Conservation (phyloP, 306 rosid genomes). For the Potentilla sterilis region DNA sequence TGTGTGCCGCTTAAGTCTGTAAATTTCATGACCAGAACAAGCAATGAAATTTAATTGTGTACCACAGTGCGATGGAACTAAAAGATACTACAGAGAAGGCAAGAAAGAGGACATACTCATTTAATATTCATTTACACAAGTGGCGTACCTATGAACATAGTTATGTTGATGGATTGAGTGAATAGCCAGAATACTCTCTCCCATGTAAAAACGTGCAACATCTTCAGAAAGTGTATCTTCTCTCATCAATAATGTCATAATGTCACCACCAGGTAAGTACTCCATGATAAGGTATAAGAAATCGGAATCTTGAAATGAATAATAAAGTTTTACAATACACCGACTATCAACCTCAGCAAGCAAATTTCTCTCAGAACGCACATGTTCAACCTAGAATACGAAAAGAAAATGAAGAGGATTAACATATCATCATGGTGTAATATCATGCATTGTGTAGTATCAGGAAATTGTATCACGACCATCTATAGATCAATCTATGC, state of each 20-base stretch:
- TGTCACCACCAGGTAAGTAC: constrained; percentile 99
- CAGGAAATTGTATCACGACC: not conserved
- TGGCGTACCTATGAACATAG: constrained; percentile 81
- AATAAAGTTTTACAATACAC: constrained; percentile 91
- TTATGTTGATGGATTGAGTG: constrained; percentile 95
- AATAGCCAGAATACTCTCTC: constrained; percentile 96
- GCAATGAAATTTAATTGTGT: not conserved
- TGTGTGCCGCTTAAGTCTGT: not conserved
- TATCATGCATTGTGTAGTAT: not conserved
- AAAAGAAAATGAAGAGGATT: constrained; percentile 16
- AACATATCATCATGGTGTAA: not conserved
- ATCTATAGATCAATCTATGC: not conserved
- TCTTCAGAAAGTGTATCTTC: constrained; percentile 94
- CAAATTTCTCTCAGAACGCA: constrained; percentile 97
- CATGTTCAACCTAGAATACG: constrained; percentile 83
- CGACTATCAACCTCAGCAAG: constrained; percentile 99
- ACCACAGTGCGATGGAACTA: constrained; percentile 6
- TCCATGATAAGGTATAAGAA: constrained; percentile 98
- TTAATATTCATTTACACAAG: not conserved
- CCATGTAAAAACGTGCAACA: constrained; percentile 91
- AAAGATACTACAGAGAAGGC: not conserved
- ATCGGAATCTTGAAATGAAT: constrained; percentile 97
- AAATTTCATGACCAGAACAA: not conserved
- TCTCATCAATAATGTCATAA: constrained; percentile 97
- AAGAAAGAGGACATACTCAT: not conserved